Conservation (phyloP, 345 rosid species). For the Rhizophora mangle region DNA sequence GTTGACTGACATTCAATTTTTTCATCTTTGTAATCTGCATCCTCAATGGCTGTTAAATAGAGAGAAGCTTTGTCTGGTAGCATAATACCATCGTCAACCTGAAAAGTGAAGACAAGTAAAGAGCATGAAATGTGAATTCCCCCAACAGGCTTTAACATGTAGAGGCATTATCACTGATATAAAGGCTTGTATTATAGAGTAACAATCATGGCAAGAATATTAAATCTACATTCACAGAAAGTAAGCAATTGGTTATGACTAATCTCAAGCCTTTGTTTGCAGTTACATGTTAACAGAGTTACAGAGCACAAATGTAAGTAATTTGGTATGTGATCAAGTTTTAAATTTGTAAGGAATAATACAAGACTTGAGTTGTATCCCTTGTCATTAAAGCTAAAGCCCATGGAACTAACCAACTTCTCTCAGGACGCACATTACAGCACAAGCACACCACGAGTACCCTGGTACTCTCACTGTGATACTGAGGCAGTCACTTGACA, state of each 20-base stretch:
- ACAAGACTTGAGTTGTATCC: background rate
- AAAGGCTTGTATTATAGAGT: no score
- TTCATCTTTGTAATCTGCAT: slow-evolving; percentile 92
- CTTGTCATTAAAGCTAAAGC: background rate
- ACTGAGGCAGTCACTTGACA: no score
- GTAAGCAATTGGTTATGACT: no score
- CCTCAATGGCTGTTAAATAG: slow-evolving; percentile 86
- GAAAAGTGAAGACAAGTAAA: slow-evolving; percentile 11
- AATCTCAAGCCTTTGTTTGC: no score
- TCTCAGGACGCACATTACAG: background rate
- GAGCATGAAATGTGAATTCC: slow-evolving; percentile 2
- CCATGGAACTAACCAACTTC: background rate
- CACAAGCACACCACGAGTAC: no score
- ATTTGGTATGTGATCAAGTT: no score
- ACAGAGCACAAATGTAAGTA: no score
- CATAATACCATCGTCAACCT: slow-evolving; percentile 79
- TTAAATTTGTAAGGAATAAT: background rate
- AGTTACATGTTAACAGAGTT: no score
- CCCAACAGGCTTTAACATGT: no score
- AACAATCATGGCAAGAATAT: no score
- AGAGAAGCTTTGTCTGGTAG: slow-evolving; percentile 94
- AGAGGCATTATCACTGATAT: no score
- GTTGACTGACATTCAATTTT: slow-evolving; percentile 82
- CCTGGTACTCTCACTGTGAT: background rate
- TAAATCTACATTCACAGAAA: no score